Evolutionary conservation across 768 basidiomycete genomes (phyloP).

Genomic region (Mycena filopes): DNA sequence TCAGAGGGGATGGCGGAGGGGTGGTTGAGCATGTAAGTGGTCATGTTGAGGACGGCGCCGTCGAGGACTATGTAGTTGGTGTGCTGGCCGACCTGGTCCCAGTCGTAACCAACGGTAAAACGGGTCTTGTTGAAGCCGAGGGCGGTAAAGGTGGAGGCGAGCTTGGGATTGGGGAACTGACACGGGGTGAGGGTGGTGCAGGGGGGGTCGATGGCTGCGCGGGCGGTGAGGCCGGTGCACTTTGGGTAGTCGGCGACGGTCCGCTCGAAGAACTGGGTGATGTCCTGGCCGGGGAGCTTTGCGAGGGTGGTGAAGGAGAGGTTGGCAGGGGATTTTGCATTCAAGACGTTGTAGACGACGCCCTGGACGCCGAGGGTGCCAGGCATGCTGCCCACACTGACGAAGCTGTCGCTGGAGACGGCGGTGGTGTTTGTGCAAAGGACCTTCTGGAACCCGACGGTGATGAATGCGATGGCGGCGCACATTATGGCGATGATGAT

Average conservation of each 20-base stretch:
- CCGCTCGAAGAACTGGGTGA: conserved; percentile 87
- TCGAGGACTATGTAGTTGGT: conserved; percentile 88
- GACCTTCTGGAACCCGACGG: conserved; percentile 93
- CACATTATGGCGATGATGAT: conserved; percentile 86
- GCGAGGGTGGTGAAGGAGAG: conserved; percentile 71
- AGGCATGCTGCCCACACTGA: conserved; percentile 63
- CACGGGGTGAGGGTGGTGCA: conserved; percentile 74
- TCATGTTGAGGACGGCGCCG: conserved; percentile 93
- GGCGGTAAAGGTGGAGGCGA: conserved; percentile 63
- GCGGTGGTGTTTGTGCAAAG: conserved; percentile 78
- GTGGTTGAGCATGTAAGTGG: conserved; percentile 84
- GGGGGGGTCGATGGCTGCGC: conserved; percentile 78
- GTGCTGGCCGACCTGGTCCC: conserved; percentile 85
- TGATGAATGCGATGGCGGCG: conserved; percentile 86
- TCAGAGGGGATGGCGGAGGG: conserved; percentile 75
- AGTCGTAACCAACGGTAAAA: conserved; percentile 86
- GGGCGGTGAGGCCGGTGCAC: conserved; percentile 72
- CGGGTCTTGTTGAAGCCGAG: conserved; percentile 75
- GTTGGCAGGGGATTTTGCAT: conserved; percentile 56
- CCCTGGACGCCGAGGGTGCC: conserved; percentile 85
- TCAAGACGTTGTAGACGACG: conserved; percentile 76
- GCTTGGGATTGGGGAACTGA: conserved; percentile 69
- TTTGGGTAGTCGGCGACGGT: conserved; percentile 68
- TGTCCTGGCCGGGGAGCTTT: conserved; percentile 80
- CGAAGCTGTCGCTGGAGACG: conserved; percentile 54